Evolutionary conservation across 306 rosid genomes (phyloP), one percentile per base, ranked within the genome.

Genomic region (Begonia loranthoides): DNA sequence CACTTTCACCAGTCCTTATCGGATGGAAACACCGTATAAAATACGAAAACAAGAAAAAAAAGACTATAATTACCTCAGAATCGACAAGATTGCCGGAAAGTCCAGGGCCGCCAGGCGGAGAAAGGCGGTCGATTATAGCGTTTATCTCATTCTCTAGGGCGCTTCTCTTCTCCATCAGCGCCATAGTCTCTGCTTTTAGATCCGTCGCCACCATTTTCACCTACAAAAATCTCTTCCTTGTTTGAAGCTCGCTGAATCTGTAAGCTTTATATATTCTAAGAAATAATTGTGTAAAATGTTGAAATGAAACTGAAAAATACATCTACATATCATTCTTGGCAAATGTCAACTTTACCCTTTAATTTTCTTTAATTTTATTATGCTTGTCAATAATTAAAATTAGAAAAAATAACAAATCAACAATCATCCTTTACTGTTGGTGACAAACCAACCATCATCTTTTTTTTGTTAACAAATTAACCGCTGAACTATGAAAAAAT

Each of bases 81-180:
- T 85, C 79, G 19, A 80, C 15, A 47, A 90, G 87, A 24, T 70
- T 69, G 74, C 80, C 95, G 52, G 94, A 82, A 1, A 82, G 81
- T 9, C 95, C 95, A 21, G 97, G 95, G 10, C 73, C 92, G 13
- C 94, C 86, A n/a, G 87, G 83, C 51, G 63, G 95, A 59, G 72
- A 67, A 52, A 85, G 94, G 56, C 77, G 80, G 16, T 65, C 59
- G 67, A 85, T 80, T 78, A 90, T 78, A 3, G 77, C 51, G 46
- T 85, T 73, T 94, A 90, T 85, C 67, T 85, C 94, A 9, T 71
- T 61, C 69, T 90, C 97, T 47, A 90, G 12, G 15, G 70, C 58
- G 17, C 55, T 70, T 28, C 94, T 80, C 61, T 76, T 85, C 41
- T 82, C 86, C 77, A 86, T 90, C 60, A 90, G 75, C 51, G 67